phyloP scores from a whole-genome alignment of 257 asterid genomes.

The Nyctanthes arbortristis region DNA sequence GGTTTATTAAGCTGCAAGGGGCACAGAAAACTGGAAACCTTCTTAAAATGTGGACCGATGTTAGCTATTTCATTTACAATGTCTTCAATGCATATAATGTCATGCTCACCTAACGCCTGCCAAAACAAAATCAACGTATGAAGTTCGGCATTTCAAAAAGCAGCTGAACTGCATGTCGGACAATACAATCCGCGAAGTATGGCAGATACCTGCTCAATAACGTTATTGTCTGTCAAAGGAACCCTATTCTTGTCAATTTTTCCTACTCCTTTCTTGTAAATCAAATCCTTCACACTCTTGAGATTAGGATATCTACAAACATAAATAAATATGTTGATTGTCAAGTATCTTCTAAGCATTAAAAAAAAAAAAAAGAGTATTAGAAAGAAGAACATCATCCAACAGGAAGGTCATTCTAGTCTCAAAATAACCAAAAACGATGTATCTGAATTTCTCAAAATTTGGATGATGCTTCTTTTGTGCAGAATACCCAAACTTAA shows the following conservation, averaged over 20 bases:
- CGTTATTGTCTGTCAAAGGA: constrained; percentile 82
- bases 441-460: background rate
- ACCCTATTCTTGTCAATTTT: constrained; percentile 59
- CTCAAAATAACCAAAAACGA: background rate
- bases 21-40: constrained; percentile 60
- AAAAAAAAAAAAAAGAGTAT: background rate
- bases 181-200: background rate
- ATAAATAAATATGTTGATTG: constrained; percentile 8
- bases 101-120: constrained; percentile 72
- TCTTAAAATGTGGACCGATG: constrained; percentile 68
- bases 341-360: background rate
- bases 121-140: constrained; percentile 2
- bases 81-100: constrained; percentile 83
- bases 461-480: background rate
- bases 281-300: constrained; percentile 86
- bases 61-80: constrained; percentile 68
- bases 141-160: background rate
- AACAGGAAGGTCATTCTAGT: background rate
- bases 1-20: constrained; percentile 80
- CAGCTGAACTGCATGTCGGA: background rate
- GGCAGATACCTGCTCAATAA: constrained; percentile 70
- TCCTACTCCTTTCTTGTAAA: constrained; percentile 85
- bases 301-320: constrained; percentile 71
- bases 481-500: background rate
- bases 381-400: too few relatives aligned